Percentiles rank a stretch among this genome's conserved stretches.
phyloP scores from a whole-genome alignment of 805 yeast species.

The Isabelozyma rhagii region DNA sequence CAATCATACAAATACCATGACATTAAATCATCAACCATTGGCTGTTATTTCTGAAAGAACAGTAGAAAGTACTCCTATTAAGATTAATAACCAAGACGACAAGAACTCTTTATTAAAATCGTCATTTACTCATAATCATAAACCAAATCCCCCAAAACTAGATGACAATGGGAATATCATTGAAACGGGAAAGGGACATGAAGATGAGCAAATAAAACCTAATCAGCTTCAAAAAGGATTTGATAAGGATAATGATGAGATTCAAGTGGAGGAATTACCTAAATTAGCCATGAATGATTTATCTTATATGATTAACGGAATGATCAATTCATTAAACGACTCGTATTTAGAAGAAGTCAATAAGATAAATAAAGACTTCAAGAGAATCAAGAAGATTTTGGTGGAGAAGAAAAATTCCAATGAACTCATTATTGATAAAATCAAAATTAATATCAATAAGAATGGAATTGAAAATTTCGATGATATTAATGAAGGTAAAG shows the following conservation, averaged over 20 bases:
- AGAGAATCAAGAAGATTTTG: constrained; percentile 36
- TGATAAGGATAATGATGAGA: constrained; percentile 12
- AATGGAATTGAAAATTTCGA: constrained; percentile 24
- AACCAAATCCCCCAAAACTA: constrained; percentile 32
- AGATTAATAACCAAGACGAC: constrained; percentile 1
- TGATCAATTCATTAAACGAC: constrained; percentile 49
- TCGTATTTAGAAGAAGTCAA: constrained; percentile 54
- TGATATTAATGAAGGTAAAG: constrained; percentile 24
- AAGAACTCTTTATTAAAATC: constrained; percentile 1
- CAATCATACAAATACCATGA: constrained; percentile 24
- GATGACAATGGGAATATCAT: constrained; percentile 28
- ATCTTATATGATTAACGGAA: constrained; percentile 30
- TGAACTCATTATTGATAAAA: constrained; percentile 23
- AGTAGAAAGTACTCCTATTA: constrained; percentile 24
- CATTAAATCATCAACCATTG: constrained; percentile 20
- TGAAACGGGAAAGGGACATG: constrained; percentile 1
- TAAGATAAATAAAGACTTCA: constrained; percentile 26
- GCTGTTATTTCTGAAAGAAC: constrained; percentile 32
- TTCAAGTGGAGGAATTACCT: constrained; percentile 4
- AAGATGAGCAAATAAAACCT: not conserved
- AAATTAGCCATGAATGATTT: constrained; percentile 31
- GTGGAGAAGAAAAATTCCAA: constrained; percentile 48
- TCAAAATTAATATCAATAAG: constrained; percentile 25
- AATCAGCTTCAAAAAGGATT: constrained; percentile 8
- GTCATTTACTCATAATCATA: constrained; percentile 12